Evolutionary conservation across 176 grass and related monocot species (phyloP), one percentile per base, ranked within the genome.

Genomic region (Microstegium vimineum): DNA sequence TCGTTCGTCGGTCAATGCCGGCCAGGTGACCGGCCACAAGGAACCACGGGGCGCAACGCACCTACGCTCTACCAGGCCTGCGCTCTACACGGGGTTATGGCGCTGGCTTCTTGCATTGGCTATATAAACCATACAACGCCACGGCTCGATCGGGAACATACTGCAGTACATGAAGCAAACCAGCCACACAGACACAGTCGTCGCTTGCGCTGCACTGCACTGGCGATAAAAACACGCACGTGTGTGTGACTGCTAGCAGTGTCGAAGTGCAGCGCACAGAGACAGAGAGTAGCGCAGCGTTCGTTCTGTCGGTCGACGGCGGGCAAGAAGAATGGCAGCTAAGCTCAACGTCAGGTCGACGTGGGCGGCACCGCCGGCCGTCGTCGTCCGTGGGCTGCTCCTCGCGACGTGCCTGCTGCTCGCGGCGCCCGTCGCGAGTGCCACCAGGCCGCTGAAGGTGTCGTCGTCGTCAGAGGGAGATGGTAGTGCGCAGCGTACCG

Each of bases 381-480:
- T 14, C 18, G 10, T 6, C 0, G 66, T 20, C 0, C n/a, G n/a
- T n/a, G 25, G 57, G 18, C 60, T 78, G 26, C 28, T 90, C 30
- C 0, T 78, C 0, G 73, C 54, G 74, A 13, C 10, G 32, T 76
- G 52, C 52, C 40, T 86, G 56, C 12, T 71, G 32, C 79, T 87
- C 2, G 54, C 83, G 31, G 27, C 76, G 1, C 18, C 26, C 7
- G 23, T 56, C 12, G 73, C 62, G 34, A 15, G 3, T 1, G 83
- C 67, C 23, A 82, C 73, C 23, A 82, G 88, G 40, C 66, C 60
- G 67, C 46, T 86, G 27, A 16, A 57, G 56, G 2, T 8, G 23
- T 51, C 47, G 69, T 3, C 35, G 57, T 25, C 77, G 41, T 5
- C 16, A 45, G 73, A 66, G 73, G 74, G 26, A 10, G 82, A 16